Conservation (phyloP, 2,329 filamentous ascomycete species). For the Botrytis pseudocinerea region DNA sequence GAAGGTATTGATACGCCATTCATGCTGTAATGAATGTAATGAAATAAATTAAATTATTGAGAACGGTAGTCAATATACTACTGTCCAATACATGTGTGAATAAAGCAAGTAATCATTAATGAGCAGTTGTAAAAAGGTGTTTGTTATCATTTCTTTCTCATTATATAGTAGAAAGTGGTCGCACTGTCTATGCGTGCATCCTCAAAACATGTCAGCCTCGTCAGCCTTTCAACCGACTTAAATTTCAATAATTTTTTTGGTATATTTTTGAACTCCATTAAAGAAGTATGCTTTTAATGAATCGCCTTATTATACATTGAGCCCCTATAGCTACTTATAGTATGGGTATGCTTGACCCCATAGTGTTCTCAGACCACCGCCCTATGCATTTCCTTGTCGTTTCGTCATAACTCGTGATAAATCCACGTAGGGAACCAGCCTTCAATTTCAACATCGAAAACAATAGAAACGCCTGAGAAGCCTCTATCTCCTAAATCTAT, state of each 20-base stretch:
- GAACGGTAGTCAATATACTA: slow-evolving; percentile 2
- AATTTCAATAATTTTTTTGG: neutral
- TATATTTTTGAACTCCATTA: neutral
- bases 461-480: neutral
- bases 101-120: slow-evolving; percentile 14
- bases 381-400: neutral
- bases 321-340: neutral
- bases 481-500: neutral
- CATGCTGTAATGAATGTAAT: slow-evolving; percentile 30
- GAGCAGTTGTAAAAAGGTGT: neutral
- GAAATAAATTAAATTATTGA: slow-evolving; percentile 7
- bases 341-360: slow-evolving; percentile 1
- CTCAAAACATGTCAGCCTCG: slow-evolving; percentile 9
- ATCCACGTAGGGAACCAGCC: neutral
- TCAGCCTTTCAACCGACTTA: neutral
- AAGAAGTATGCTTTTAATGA: neutral
- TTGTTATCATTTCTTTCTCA: neutral
- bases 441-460: neutral
- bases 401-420: slow-evolving; percentile 19
- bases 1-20: slow-evolving; percentile 36
- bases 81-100: neutral
- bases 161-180: neutral
- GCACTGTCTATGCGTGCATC: slow-evolving; percentile 3
- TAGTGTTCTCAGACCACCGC: neutral
- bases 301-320: slow-evolving; percentile 21